phyloP scores from a whole-genome alignment of 2,329 filamentous ascomycete genomes.

The Macrophomina tecta region DNA sequence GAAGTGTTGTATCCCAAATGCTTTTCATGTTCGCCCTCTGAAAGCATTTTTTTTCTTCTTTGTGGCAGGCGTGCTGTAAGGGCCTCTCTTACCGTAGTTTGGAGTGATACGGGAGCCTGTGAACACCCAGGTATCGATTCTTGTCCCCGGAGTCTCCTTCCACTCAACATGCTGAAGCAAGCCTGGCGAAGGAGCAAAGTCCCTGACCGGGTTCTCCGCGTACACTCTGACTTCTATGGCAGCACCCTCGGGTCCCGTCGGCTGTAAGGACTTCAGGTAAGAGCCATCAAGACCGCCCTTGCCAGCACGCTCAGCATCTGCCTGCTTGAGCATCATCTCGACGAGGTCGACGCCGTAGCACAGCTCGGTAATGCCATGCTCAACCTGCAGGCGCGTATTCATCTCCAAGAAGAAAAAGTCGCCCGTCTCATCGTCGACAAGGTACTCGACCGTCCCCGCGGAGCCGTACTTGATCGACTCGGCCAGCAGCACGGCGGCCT shows the following conservation, averaged over 20 bases:
- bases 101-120: slow-evolving; percentile 63
- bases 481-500: slow-evolving; percentile 72
- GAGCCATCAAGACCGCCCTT: slow-evolving; percentile 52
- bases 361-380: slow-evolving; percentile 64
- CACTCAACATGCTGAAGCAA: slow-evolving; percentile 63
- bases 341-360: slow-evolving; percentile 62
- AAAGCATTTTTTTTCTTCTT: background rate
- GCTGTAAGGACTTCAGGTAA: slow-evolving; percentile 52
- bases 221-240: slow-evolving; percentile 63
- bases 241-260: slow-evolving; percentile 50
- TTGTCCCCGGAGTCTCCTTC: slow-evolving; percentile 54
- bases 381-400: slow-evolving; percentile 65
- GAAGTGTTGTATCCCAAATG: too few relatives aligned
- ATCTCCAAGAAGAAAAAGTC: slow-evolving; percentile 74
- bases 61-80: slow-evolving; percentile 24
- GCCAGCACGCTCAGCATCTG: slow-evolving; percentile 56
- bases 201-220: slow-evolving; percentile 64
- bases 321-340: slow-evolving; percentile 62
- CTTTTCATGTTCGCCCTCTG: too few relatives aligned
- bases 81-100: slow-evolving; percentile 52
- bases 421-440: slow-evolving; percentile 79
- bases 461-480: slow-evolving; percentile 72
- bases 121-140: slow-evolving; percentile 70
- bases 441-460: slow-evolving; percentile 88
- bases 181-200: slow-evolving; percentile 66